These are phyloP conservation scores for Exophiala xenobiotica DNA, from an alignment of 2,329 filamentous ascomycete species.

Conservation along the genomic window DNA sequence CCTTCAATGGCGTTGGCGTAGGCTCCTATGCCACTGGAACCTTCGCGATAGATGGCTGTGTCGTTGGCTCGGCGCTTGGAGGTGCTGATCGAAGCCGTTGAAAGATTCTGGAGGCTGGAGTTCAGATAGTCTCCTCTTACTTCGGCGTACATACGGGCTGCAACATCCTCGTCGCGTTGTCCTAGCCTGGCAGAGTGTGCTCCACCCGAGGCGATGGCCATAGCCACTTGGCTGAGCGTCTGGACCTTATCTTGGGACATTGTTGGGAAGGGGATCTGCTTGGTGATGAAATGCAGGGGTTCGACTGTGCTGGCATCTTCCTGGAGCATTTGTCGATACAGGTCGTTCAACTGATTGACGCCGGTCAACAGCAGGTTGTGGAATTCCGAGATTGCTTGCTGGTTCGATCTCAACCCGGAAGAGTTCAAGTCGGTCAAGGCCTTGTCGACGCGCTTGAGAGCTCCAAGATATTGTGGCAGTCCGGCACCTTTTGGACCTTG, in stretches of 20 bases:
- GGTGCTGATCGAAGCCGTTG: conserved; percentile 80
- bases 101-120: conserved; percentile 77
- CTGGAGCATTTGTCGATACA: conserved; percentile 75
- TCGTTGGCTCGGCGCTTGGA: conserved; percentile 73
- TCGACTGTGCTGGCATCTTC: conserved; percentile 81
- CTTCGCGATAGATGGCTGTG: conserved; percentile 74
- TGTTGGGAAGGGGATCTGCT: conserved; percentile 76
- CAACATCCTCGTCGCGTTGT: conserved; percentile 61
- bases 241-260: conserved; percentile 73
- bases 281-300: conserved; percentile 88
- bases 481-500: conserved; percentile 81
- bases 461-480: conserved; percentile 79
- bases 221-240: conserved; percentile 75
- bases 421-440: conserved; percentile 80
- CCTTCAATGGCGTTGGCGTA: conserved; percentile 87
- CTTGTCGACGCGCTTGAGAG: conserved; percentile 82
- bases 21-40: conserved; percentile 85
- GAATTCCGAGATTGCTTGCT: conserved; percentile 80
- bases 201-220: conserved; percentile 66
- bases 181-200: conserved; percentile 51
- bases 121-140: conserved; percentile 84
- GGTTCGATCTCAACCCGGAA: conserved; percentile 89
- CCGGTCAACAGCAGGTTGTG: conserved; percentile 74
- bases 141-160: conserved; percentile 81
- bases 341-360: conserved; percentile 76